Base-by-base conservation (phyloP, 2,329 filamentous ascomycete species). In the Botrytis fragariae region DNA sequence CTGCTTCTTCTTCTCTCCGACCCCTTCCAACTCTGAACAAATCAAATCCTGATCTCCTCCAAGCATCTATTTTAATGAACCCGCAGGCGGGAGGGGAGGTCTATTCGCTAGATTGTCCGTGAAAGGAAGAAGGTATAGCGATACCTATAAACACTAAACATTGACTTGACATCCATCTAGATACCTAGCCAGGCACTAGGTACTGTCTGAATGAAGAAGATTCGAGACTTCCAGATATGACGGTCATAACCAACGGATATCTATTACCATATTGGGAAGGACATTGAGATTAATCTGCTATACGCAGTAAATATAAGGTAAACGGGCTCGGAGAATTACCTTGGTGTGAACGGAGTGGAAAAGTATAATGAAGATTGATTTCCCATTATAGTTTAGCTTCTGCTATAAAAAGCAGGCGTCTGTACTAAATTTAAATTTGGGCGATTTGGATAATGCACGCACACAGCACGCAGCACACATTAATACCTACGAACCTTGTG, bases 241-340 rank as follows among this genome's bases (percentile, higher is more conserved):
- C n/a, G 3, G n/a, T 64, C 42, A 3, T 45, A 22, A 64, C 4
- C 14, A 44, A 35, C 14, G 42, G 32, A 20, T 4, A 32, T 63
- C 32, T 44, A 32, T 48, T 35, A 2, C 63, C 44, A 37, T 37
- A 65, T 65, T 48, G 18, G 44, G 63, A 35, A 25, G n/a, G 20
- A 65, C 25, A 48, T 65, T 48, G 14, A 65, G n/a, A 48, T 37
- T 65, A 16, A 37, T 25, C 48, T 48, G 44, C 29, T 65, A 48
- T 37, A 61, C 32, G 20, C 32, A 25, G 32, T 60, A 35, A 32
- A 32, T 60, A 60, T 20, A 60, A 29, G 18, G 32, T 60, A 32
- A 45, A 64, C 62, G 62, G 37, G 63, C 25, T 67, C 64, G 64
- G 64, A 54, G 45, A 39, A 67, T 54, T 67, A 67, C 18, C 14